These are phyloP conservation scores for Sarcomyxa edulis DNA, from an alignment of 768 basidiomycete genomes.

Conservation along the genomic window DNA sequence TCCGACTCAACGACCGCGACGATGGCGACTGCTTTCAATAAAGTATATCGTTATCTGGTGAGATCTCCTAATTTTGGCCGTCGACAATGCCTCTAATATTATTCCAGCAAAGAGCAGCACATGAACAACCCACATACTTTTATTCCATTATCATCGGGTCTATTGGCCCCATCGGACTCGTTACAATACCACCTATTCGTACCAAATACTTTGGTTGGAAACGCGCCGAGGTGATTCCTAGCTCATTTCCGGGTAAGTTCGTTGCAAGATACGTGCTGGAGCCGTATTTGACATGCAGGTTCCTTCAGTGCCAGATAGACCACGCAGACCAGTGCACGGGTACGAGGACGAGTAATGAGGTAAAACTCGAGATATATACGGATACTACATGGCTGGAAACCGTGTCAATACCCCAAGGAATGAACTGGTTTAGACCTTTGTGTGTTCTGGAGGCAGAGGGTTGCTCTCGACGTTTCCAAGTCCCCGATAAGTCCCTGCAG, in stretches of 20 bases:
- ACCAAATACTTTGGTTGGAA: constrained; percentile 63
- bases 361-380: too few relatives aligned
- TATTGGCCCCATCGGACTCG: constrained; percentile 69
- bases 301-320: constrained; percentile 60
- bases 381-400: too few relatives aligned
- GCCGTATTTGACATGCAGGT: constrained; percentile 1
- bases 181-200: constrained; percentile 77
- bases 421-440: too few relatives aligned
- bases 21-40: constrained; percentile 40
- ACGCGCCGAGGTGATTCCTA: constrained; percentile 64
- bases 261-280: background rate
- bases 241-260: constrained; percentile 72
- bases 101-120: constrained; percentile 79
- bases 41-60: constrained; percentile 49
- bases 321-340: constrained; percentile 62
- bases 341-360: constrained; percentile 56
- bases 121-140: constrained; percentile 89
- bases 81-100: background rate
- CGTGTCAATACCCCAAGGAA: too few relatives aligned
- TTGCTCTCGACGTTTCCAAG: too few relatives aligned
- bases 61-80: constrained; percentile 6
- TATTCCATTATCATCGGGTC: constrained; percentile 75
- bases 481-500: too few relatives aligned
- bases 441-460: too few relatives aligned
- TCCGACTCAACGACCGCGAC: constrained; percentile 36